These are phyloP conservation scores for Paramecium pentaurelia DNA, from an alignment of 73 alveolate species.

Conservation along the genomic window DNA sequence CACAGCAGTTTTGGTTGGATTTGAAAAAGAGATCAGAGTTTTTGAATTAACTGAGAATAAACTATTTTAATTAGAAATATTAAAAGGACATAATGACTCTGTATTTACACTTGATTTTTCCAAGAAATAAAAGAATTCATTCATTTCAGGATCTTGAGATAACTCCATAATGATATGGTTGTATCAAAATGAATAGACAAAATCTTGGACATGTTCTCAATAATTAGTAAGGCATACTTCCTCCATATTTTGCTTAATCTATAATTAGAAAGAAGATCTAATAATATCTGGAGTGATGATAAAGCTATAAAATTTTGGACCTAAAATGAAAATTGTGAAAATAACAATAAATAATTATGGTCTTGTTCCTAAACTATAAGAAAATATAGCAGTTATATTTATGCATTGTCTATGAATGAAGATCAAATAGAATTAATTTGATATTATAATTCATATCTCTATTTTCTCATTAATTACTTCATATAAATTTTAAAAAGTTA, in stretches of 20 bases:
- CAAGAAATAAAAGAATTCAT: neutral
- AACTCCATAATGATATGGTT: neutral
- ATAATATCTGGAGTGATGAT: neutral
- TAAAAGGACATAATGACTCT: neutral
- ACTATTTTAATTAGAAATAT: too few relatives aligned
- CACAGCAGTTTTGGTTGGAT: neutral
- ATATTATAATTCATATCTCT: too few relatives aligned
- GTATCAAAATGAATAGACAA: too few relatives aligned
- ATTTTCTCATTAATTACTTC: too few relatives aligned
- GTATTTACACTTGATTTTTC: neutral
- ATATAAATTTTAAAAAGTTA: too few relatives aligned
- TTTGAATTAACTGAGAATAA: neutral
- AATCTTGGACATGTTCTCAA: neutral
- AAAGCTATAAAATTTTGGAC: neutral
- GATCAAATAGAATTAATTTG: too few relatives aligned
- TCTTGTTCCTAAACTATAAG: neutral
- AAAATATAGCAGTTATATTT: too few relatives aligned
- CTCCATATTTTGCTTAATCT: neutral
- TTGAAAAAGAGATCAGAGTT: neutral
- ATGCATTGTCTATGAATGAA: neutral
- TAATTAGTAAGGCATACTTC: neutral
- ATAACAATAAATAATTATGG: neutral
- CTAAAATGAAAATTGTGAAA: neutral
- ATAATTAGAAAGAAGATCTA: neutral
- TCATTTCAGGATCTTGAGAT: neutral